A percentile compares a stretch with the other conserved stretches of the same genome.
phyloP scores from a whole-genome alignment of 2,329 filamentous ascomycete species.

The Colletotrichum musae region DNA sequence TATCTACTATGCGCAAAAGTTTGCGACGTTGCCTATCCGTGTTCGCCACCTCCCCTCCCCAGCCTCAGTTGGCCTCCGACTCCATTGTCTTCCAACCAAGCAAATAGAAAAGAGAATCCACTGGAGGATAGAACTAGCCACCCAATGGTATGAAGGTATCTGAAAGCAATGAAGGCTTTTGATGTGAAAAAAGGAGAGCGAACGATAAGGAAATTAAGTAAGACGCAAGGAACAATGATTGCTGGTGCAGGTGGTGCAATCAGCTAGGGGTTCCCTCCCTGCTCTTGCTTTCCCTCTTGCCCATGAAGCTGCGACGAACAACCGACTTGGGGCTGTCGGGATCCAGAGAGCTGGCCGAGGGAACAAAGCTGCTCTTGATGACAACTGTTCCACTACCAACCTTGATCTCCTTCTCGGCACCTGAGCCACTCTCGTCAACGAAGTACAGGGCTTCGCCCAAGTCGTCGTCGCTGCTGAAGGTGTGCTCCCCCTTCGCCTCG shows the following conservation, averaged over 20 bases:
- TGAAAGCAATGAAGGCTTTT: conserved; percentile 33
- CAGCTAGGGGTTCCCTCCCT: conserved; percentile 53
- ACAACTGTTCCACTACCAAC: conserved; percentile 81
- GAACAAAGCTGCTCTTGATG: conserved; percentile 80
- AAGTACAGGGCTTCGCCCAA: conserved; percentile 92
- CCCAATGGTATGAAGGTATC: conserved; percentile 32
- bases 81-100: conserved; percentile 17
- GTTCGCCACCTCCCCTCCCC: conserved; percentile 16
- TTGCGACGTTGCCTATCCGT: conserved; percentile 18
- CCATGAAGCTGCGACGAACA: conserved; percentile 68
- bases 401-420: conserved; percentile 79
- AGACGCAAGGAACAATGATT: not conserved
- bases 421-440: conserved; percentile 82
- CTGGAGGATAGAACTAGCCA: conserved; percentile 17
- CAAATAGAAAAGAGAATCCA: conserved; percentile 11
- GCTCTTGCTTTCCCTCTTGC: conserved; percentile 69
- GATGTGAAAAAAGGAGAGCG: conserved; percentile 2
- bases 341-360: conserved; percentile 54
- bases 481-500: conserved; percentile 86
- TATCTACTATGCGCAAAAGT: not conserved
- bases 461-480: conserved; percentile 85
- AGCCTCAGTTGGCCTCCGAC: conserved; percentile 13
- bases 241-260: not conserved
- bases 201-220: conserved; percentile 5
- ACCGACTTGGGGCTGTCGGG: conserved; percentile 63